phyloP scores from a whole-genome alignment of 169 alveolate genomes.

The Toxoplasma gondii region DNA sequence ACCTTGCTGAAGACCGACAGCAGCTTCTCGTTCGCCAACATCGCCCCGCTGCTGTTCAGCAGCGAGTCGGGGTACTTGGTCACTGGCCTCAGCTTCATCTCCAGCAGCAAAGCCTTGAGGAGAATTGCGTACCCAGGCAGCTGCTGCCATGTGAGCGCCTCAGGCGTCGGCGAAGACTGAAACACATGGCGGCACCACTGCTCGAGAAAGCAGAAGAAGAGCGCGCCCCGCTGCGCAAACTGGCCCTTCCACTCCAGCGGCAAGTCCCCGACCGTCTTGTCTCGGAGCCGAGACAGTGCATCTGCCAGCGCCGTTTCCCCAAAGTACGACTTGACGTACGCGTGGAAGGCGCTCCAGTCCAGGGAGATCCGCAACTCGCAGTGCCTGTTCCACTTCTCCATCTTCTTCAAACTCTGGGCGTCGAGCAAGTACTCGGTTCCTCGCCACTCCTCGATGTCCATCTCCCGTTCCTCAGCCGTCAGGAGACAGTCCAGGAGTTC shows the following conservation, averaged over 20 bases:
- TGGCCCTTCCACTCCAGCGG: conserved; percentile 44
- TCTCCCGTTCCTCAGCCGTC: conserved; percentile 22
- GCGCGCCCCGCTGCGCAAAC: conserved; percentile 41
- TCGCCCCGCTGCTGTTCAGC: conserved; percentile 66
- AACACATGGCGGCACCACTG: conserved; percentile 59
- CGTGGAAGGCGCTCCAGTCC: conserved; percentile 63
- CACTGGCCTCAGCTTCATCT: conserved; percentile 57
- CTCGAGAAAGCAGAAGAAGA: conserved; percentile 66
- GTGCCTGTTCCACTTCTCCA: conserved; percentile 26
- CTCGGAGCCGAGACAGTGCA: neutral
- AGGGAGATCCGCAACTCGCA: conserved; percentile 43
- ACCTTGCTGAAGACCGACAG: conserved; percentile 67
- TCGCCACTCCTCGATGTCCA: conserved; percentile 68
- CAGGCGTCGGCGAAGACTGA: neutral
- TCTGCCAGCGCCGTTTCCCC: conserved; percentile 41
- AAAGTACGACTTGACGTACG: conserved; percentile 44
- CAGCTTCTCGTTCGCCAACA: conserved; percentile 67
- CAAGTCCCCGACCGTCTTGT: neutral
- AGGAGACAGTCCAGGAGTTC: conserved; percentile 60
- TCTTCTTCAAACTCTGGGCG: conserved; percentile 7
- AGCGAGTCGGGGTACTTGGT: conserved; percentile 69
- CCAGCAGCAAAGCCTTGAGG: conserved; percentile 67
- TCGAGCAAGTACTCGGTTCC: conserved; percentile 67
- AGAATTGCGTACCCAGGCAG: conserved; percentile 69
- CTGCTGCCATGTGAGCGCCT: conserved; percentile 58